Evolutionary conservation across 2,329 filamentous ascomycete genomes (phyloP), one percentile per base, ranked within the genome.

Genomic region (Fusarium pseudonygamai): DNA sequence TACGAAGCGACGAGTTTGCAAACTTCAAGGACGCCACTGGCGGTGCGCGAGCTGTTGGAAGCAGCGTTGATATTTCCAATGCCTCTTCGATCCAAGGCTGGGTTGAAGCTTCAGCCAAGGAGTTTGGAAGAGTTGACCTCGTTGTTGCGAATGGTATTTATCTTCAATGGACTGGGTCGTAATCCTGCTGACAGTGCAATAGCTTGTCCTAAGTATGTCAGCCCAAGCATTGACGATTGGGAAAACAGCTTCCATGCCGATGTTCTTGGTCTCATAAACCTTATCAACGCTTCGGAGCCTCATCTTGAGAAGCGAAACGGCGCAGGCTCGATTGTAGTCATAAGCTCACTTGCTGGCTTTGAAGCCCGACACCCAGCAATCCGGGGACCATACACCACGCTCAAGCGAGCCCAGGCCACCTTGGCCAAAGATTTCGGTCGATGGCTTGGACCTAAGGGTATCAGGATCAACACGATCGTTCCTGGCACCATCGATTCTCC

Each of bases 341-440:
- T 78, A 5, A 75, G 73, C 9, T 79, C 78, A 2, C 60, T 76
- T 20, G 76, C 78, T 3, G 78, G 78, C 0, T 78, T 74, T 11
- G 72, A 77, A 14, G 52, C 73, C 1, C 59, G 56, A 6, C 69
- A 74, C 6, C 59, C 60, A 13, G 30, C 39, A 16, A 22, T 69
- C 11, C 46, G 60, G 11, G 67, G 73, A 0, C 77, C 77, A 4
- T 79, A 79, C n/a, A 52, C 60, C 3, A 69, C 73, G 1, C 37
- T 79, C 24, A 79, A 79, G 50, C 64, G 64, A 2, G 64, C 77
- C 2, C 75, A 79, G 12, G 74, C 75, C 1, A 69, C 64, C 1
- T n/a, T 79, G 11, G 75, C 77, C 14, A 78, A 77, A 28, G 76
- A 78, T 18, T 74, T 73, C 63, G 49, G 66, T 1, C 67, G 67